These are phyloP conservation scores for Emericellopsis terricola DNA, from an alignment of 495 filamentous ascomycete genomes.

Conservation along the genomic window DNA sequence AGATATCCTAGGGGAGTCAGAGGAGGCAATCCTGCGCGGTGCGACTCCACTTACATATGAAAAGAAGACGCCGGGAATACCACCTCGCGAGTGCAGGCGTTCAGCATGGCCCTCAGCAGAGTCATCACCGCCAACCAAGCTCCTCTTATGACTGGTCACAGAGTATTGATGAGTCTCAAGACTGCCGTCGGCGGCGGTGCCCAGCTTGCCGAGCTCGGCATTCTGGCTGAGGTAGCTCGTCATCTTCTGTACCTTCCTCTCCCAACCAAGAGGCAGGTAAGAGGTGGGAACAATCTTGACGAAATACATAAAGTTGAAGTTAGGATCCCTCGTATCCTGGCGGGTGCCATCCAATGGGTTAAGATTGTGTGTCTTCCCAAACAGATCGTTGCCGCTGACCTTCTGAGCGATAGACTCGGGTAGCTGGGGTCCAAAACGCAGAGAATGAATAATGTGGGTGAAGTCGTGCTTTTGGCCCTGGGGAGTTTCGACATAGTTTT, in stretches of 20 bases:
- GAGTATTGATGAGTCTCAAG: slow-evolving; percentile 97
- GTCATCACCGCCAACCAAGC: slow-evolving; percentile 64
- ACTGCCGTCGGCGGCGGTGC: slow-evolving; percentile 47
- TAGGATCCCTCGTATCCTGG: slow-evolving; percentile 62
- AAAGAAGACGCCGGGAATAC: slow-evolving; percentile 96
- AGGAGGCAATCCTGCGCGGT: slow-evolving; percentile 4
- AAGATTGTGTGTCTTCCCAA: slow-evolving; percentile 77
- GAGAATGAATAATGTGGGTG: slow-evolving; percentile 72
- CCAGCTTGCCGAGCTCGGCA: slow-evolving; percentile 44
- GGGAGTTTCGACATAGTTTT: slow-evolving; percentile 66
- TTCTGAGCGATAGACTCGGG: slow-evolving; percentile 53
- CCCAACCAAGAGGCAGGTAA: slow-evolving; percentile 80
- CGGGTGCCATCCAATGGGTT: slow-evolving; percentile 79
- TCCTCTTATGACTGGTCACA: slow-evolving; percentile 87
- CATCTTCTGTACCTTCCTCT: slow-evolving; percentile 13
- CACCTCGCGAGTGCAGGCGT: slow-evolving; percentile 69
- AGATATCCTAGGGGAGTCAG: slow-evolving; percentile 70
- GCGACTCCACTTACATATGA: slow-evolving; percentile 61
- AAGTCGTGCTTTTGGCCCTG: slow-evolving; percentile 59
- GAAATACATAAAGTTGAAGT: slow-evolving; percentile 98
- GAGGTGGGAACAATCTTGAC: slow-evolving; percentile 94
- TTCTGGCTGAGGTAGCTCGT: slow-evolving; percentile 20
- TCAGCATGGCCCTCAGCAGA: slow-evolving; percentile 74
- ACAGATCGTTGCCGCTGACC: slow-evolving; percentile 30
- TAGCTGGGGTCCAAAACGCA: slow-evolving; percentile 87